A percentile compares a stretch with the other conserved stretches of the same genome.
Evolutionary conservation across 176 grass and related monocot genomes (phyloP).

Genomic region (Oryza meyeriana): DNA sequence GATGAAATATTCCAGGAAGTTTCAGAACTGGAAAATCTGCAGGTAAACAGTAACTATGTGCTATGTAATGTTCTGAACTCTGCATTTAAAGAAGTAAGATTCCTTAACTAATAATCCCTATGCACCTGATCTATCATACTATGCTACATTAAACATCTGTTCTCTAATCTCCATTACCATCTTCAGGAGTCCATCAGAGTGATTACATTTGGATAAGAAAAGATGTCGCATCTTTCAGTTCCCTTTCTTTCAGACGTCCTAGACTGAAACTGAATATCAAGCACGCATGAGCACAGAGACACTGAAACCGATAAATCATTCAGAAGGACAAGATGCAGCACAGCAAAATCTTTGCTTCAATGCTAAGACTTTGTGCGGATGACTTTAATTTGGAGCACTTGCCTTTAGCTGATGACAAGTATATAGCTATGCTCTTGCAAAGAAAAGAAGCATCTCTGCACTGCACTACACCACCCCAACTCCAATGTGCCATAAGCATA

Average conservation of each 20-base stretch:
- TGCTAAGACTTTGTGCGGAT: constrained; percentile 25
- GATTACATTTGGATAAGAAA: constrained; percentile 4
- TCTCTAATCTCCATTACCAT: background rate
- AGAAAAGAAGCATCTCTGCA: constrained; percentile 25
- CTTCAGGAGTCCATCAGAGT: constrained; percentile 5
- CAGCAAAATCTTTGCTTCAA: constrained; percentile 23
- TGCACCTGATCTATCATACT: background rate
- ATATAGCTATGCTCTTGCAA: constrained; percentile 8
- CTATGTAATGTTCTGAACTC: background rate
- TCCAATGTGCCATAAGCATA: background rate
- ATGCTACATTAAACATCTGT: background rate
- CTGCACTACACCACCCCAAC: constrained; percentile 5
- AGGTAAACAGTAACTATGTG: background rate
- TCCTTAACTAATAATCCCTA: background rate
- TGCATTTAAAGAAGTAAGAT: background rate
- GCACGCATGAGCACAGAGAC: background rate
- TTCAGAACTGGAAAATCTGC: background rate
- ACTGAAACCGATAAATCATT: constrained; percentile 30
- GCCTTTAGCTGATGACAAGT: constrained; percentile 14
- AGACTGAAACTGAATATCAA: constrained; percentile 1
- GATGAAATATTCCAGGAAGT: background rate
- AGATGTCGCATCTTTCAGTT: background rate
- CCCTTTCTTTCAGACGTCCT: constrained; percentile 1
- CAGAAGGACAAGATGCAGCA: background rate
- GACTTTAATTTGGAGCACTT: constrained; percentile 28